phyloP scores from a whole-genome alignment of 768 basidiomycete species.

The Lentinula lateritia region DNA sequence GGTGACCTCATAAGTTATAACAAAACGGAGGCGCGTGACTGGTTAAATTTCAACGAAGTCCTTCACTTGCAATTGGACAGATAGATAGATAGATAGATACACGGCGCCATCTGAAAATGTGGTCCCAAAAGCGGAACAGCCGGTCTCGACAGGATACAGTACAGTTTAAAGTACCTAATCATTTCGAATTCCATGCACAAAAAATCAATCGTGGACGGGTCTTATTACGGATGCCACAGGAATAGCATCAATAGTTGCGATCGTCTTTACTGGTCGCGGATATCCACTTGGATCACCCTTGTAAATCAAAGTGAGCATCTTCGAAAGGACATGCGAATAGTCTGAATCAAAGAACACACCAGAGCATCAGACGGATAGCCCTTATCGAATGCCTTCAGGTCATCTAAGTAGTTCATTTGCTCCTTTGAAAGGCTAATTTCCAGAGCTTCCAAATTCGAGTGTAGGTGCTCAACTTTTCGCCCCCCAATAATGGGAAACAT shows the following conservation, averaged over 20 bases:
- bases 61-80: no score
- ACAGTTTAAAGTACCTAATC: no score
- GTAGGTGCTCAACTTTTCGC: constrained; percentile 34
- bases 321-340: background rate
- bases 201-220: background rate
- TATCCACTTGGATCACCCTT: background rate
- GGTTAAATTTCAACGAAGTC: no score
- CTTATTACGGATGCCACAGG: background rate
- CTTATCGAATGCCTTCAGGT: constrained; percentile 25
- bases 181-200: no score
- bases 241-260: background rate
- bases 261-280: constrained; percentile 1
- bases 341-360: background rate
- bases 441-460: constrained; percentile 34
- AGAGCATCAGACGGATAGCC: constrained; percentile 28
- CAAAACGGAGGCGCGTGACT: background rate
- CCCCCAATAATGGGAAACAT: constrained; percentile 15
- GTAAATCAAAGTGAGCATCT: background rate
- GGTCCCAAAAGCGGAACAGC: no score
- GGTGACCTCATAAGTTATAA: background rate
- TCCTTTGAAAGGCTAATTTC: constrained; percentile 28
- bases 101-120: no score
- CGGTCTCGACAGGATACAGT: no score
- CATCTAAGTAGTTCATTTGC: constrained; percentile 31
- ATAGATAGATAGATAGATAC: no score